Base-by-base conservation (phyloP, 1,284 basidiomycete species). In the Malassezia restricta region DNA sequence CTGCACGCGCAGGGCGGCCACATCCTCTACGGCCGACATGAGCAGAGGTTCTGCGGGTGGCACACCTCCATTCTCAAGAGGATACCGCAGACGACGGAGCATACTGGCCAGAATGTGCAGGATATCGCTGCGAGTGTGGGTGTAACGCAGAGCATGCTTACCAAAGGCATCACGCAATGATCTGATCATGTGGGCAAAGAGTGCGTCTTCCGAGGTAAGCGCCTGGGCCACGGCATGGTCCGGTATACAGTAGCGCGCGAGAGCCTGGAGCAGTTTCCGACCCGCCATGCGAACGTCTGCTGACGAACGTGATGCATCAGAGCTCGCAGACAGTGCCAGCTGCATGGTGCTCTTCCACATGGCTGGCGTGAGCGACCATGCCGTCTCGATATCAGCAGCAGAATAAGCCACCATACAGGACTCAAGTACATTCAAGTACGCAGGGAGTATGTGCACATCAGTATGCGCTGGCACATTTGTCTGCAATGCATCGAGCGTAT, bases 1-100 rank as follows among this genome's bases (percentile, higher is more conserved):
- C 65, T 85, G 79, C 32, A 80, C 77, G 39, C 92, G 78, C 54
- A 94, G 75, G 39, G 84, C 82, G 1, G 83, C 87, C 28, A 94
- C 77, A 51, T 82, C 81, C 57, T 79, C 76, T 44, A 96, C 79
- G n/a, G 89, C 73, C 31, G 83, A 82, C 41, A 85, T 73, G 20
- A 92, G 76, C 7, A 95, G 78, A 40, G 76, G 72, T 65, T 87
- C 82, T 3, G 87, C 85, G 8, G 65, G 64, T 3, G 66, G 57
- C 33, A 49, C 51, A 8, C 49, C 30, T 6, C 53, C 52, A 1
- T 15, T n/a, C 41, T 41, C 45, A n/a, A 40, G 49, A 15, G 40
- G 37, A 47, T 68, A 62, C 11, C 70, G 62, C 43, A 72, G 50
- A 1, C 66, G 61, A 3, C 53, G 40, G 40, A 71, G 55, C 40